A percentile compares a stretch with the other conserved stretches of the same genome.
Evolutionary conservation across 2,329 filamentous ascomycete species (phyloP).

Genomic region (Aspergillus carbonarius): DNA sequence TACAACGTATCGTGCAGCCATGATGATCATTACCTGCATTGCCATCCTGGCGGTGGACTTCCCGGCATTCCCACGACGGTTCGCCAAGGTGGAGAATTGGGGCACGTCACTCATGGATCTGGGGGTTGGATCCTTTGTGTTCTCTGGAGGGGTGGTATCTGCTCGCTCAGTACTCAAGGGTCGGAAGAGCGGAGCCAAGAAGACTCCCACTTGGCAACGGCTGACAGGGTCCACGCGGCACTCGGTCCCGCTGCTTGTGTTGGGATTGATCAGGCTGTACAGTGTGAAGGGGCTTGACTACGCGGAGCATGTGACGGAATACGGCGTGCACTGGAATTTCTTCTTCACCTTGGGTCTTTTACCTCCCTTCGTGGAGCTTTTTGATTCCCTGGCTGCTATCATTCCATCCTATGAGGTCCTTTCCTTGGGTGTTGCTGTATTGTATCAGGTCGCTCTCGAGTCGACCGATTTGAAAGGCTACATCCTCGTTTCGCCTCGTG

Average conservation of each 20-base stretch:
- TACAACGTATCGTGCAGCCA: conserved; percentile 83
- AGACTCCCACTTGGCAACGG: conserved; percentile 50
- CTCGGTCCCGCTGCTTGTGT: conserved; percentile 74
- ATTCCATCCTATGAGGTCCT: conserved; percentile 76
- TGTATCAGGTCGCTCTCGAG: conserved; percentile 76
- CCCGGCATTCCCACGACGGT: conserved; percentile 83
- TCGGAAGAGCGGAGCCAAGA: conserved; percentile 51
- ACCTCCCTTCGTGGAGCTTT: conserved; percentile 82
- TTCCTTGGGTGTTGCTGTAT: conserved; percentile 64
- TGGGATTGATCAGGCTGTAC: conserved; percentile 78
- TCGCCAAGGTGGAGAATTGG: conserved; percentile 99
- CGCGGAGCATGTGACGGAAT: conserved; percentile 94
- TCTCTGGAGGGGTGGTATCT: conserved; percentile 87
- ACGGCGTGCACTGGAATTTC: conserved; percentile 99
- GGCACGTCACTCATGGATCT: conserved; percentile 98
- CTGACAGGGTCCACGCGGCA: conserved; percentile 70
- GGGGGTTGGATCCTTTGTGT: conserved; percentile 96
- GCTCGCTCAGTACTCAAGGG: conserved; percentile 77
- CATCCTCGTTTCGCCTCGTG: conserved; percentile 76
- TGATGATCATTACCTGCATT: conserved; percentile 87
- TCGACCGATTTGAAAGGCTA: conserved; percentile 76
- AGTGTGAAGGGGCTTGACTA: conserved; percentile 95
- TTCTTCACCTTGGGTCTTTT: conserved; percentile 93
- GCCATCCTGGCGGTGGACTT: conserved; percentile 98
- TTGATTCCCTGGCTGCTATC: conserved; percentile 68